Evolutionary conservation across 805 yeast genomes (phyloP).

Genomic region (Candida boidinii): DNA sequence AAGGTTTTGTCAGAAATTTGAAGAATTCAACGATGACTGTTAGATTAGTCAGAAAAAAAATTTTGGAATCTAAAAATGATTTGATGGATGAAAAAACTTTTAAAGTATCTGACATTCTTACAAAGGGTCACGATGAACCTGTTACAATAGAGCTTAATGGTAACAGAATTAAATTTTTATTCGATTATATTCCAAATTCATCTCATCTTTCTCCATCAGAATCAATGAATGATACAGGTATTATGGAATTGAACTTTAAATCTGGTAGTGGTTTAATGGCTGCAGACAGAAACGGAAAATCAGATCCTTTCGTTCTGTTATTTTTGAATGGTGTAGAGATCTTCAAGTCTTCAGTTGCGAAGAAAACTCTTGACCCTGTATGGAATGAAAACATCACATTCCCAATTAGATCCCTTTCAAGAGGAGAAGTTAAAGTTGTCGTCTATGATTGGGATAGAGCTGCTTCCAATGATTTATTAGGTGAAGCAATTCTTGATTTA

Average conservation of each 20-base stretch:
- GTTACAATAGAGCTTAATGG: conserved; percentile 33
- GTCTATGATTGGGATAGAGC: conserved; percentile 76
- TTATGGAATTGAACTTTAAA: conserved; percentile 44
- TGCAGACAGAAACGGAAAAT: conserved; percentile 66
- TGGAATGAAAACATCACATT: conserved; percentile 65
- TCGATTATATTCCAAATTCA: conserved; percentile 55
- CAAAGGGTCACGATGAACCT: conserved; percentile 38
- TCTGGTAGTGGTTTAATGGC: conserved; percentile 46
- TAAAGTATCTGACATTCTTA: conserved; percentile 46
- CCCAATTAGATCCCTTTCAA: conserved; percentile 55
- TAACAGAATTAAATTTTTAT: conserved; percentile 32
- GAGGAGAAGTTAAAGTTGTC: conserved; percentile 37
- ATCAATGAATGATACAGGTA: conserved; percentile 62
- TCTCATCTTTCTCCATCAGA: conserved; percentile 48
- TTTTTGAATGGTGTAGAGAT: conserved; percentile 44
- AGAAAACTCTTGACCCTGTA: conserved; percentile 61
- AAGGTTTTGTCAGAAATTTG: conserved; percentile 63
- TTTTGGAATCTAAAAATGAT: conserved; percentile 38
- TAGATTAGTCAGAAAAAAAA: conserved; percentile 46
- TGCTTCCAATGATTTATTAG: conserved; percentile 57
- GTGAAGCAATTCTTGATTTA: conserved; percentile 42
- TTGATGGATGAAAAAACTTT: conserved; percentile 41
- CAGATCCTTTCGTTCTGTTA: conserved; percentile 62
- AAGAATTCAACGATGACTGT: conserved; percentile 48
- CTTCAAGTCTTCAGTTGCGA: conserved; percentile 51